Percentiles rank a stretch among this genome's conserved stretches.
Evolutionary conservation across 441 rosid species (phyloP).

Genomic region (Pelargonium australe): DNA sequence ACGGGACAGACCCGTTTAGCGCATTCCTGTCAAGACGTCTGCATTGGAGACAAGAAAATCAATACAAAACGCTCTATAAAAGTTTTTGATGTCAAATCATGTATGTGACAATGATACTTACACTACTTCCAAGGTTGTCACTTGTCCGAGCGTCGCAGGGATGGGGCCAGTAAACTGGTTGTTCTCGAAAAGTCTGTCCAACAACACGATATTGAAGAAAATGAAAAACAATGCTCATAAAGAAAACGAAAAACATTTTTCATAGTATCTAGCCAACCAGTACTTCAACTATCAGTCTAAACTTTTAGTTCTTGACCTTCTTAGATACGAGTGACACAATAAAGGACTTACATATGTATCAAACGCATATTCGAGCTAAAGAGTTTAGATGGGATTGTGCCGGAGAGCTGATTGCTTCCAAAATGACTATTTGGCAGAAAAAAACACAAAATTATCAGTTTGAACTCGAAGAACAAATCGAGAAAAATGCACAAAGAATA

Average conservation of each 20-base stretch:
- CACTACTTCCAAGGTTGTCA: constrained; percentile 50
- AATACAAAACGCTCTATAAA: constrained; percentile 5
- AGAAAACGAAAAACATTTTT: no score
- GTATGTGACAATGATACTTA: constrained; percentile 36
- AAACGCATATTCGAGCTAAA: constrained; percentile 52
- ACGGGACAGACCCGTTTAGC: constrained; percentile 44
- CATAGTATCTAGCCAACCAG: no score
- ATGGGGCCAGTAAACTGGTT: constrained; percentile 48
- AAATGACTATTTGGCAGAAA: constrained; percentile 42
- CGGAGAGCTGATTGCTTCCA: constrained; percentile 58
- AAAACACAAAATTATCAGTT: no score
- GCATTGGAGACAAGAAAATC: constrained; percentile 14
- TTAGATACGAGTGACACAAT: no score
- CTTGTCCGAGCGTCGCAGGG: constrained; percentile 59
- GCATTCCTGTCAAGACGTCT: constrained; percentile 69
- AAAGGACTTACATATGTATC: constrained; percentile 56
- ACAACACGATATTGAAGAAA: neutral
- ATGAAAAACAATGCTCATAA: no score
- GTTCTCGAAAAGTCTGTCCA: constrained; percentile 55
- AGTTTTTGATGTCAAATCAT: neutral
- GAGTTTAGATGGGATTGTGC: constrained; percentile 47
- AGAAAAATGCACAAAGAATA: neutral
- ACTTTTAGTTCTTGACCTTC: no score
- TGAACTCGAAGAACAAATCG: neutral
- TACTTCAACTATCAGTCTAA: no score